Evolutionary conservation across 208 protist species (phyloP).

Genomic region (Trypanosoma cruzi): DNA sequence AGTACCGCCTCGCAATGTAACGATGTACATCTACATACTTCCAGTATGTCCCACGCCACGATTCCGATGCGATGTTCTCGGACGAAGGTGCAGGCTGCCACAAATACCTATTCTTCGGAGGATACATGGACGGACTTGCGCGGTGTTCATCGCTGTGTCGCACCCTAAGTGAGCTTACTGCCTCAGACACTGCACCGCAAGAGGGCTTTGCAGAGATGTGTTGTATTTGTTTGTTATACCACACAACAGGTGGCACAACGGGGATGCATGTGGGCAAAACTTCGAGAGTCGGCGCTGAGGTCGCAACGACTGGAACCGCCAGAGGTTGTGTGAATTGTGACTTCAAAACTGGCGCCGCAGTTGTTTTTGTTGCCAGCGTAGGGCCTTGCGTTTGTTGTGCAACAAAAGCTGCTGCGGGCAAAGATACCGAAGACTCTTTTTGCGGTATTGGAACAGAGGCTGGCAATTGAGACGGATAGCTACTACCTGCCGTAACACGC

Average conservation of each 20-base stretch:
- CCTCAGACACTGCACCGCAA: neutral
- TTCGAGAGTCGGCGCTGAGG: slow-evolving; percentile 5
- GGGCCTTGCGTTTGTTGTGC: neutral
- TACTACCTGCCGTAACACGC: slow-evolving; percentile 4
- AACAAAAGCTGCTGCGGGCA: slow-evolving; percentile 7
- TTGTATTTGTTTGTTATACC: slow-evolving; percentile 36
- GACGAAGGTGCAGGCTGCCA: slow-evolving; percentile 55
- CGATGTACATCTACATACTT: slow-evolving; percentile 82
- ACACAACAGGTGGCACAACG: slow-evolving; percentile 36
- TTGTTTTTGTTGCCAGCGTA: neutral
- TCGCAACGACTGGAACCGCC: slow-evolving; percentile 3
- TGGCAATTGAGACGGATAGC: slow-evolving; percentile 24
- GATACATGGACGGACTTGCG: slow-evolving; percentile 3
- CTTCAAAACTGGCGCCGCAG: neutral
- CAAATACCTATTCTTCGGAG: slow-evolving; percentile 58
- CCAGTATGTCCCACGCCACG: slow-evolving; percentile 68
- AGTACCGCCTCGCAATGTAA: slow-evolving; percentile 74
- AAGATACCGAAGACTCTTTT: slow-evolving; percentile 1
- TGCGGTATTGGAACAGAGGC: slow-evolving; percentile 19
- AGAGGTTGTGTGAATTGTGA: neutral
- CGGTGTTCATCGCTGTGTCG: slow-evolving; percentile 9
- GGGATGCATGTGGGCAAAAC: slow-evolving; percentile 20
- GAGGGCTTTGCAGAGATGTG: slow-evolving; percentile 34
- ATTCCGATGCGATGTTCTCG: slow-evolving; percentile 16
- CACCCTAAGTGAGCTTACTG: slow-evolving; percentile 1